Percentiles rank a stretch among this genome's conserved stretches.
Conservation (phyloP, 2,329 filamentous ascomycete genomes). For the Fusarium austroafricanum region DNA sequence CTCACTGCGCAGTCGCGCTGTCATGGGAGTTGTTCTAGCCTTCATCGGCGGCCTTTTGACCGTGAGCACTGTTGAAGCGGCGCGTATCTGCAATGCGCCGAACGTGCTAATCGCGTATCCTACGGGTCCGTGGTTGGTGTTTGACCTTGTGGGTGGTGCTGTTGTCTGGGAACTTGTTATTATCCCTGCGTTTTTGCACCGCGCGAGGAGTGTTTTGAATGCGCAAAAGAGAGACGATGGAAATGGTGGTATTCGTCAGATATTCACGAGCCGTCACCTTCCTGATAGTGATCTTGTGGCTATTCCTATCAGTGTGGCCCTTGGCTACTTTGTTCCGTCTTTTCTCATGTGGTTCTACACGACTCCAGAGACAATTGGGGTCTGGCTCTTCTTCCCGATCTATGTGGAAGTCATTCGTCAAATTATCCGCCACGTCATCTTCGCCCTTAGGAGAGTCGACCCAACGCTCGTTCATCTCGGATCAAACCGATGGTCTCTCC, state of each 20-base stretch:
- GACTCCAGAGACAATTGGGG: constrained; percentile 51
- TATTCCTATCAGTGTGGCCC: constrained; percentile 61
- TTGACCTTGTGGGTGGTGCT: constrained; percentile 62
- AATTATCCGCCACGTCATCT: constrained; percentile 48
- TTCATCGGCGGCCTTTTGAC: constrained; percentile 62
- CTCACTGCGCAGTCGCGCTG: constrained; percentile 55
- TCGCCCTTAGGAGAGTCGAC: constrained; percentile 43
- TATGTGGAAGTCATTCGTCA: constrained; percentile 60
- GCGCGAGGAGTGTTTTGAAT: constrained; percentile 53
- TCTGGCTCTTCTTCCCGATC: constrained; percentile 66
- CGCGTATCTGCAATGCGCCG: constrained; percentile 55
- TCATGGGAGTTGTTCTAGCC: constrained; percentile 57
- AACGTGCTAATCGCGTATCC: constrained; percentile 54
- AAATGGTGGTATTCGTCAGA: constrained; percentile 33
- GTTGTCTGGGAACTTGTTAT: constrained; percentile 65
- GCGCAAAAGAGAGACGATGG: constrained; percentile 25
- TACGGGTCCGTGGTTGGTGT: constrained; percentile 59
- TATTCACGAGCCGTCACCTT: constrained; percentile 52
- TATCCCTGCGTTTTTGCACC: constrained; percentile 61
- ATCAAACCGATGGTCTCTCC: constrained; percentile 52
- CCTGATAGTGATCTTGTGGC: constrained; percentile 66
- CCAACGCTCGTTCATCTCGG: constrained; percentile 57
- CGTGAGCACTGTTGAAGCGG: constrained; percentile 62
- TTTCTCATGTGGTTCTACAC: constrained; percentile 59
- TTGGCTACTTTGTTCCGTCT: constrained; percentile 62